These are phyloP conservation scores for Fusarium mexicanum DNA, from an alignment of 2,329 filamentous ascomycete genomes.

Conservation along the genomic window DNA sequence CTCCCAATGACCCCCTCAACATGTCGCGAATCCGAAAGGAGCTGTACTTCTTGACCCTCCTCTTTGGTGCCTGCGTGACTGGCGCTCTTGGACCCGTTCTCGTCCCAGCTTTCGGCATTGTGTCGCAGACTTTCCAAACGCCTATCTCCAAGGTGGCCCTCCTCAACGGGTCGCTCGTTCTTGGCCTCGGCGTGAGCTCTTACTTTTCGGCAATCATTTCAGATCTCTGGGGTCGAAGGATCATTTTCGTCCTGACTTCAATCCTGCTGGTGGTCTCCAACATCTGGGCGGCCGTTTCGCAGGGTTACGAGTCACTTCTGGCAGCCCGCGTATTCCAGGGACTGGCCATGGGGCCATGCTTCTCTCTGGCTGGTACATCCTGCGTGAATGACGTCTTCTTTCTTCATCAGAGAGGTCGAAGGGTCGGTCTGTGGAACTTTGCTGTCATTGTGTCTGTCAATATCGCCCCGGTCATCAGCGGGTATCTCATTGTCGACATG, in stretches of 20 bases:
- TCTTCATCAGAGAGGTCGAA: neutral
- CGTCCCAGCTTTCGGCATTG: neutral
- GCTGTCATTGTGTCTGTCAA: neutral
- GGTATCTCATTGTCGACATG: conserved; percentile 2
- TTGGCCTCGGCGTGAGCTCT: neutral
- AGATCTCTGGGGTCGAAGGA: neutral
- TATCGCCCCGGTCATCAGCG: conserved; percentile 1
- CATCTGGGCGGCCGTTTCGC: neutral
- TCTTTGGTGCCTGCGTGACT: conserved; percentile 1
- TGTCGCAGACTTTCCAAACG: neutral
- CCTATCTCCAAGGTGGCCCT: neutral
- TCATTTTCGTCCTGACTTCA: neutral
- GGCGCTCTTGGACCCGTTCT: neutral
- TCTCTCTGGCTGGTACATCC: neutral
- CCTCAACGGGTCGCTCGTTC: neutral
- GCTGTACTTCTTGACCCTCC: neutral
- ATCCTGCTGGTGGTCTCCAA: neutral
- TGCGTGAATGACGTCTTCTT: conserved; percentile 2
- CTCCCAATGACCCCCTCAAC: neutral
- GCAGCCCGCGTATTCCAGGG: neutral
- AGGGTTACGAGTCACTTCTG: neutral
- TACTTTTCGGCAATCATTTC: neutral
- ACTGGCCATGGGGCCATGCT: neutral
- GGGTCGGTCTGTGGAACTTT: conserved; percentile 3
- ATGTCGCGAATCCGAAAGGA: neutral